Base-by-base conservation (phyloP, 352 stramenopile species). In the Pythium myriotylum region DNA sequence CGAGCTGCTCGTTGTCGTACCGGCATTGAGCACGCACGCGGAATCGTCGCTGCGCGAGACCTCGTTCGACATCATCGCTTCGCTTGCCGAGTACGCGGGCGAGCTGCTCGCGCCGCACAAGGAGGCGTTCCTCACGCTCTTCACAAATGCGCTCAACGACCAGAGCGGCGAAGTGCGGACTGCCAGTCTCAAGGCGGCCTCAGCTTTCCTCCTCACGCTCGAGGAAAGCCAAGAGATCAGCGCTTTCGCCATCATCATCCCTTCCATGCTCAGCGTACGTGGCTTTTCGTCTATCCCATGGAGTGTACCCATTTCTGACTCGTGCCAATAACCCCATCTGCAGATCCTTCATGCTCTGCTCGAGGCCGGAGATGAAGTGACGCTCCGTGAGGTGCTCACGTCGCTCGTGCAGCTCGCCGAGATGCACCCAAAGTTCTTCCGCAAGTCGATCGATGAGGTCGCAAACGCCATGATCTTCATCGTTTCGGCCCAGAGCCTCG, bases 391-490 rank as follows among this genome's bases (percentile, higher is more conserved):
- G 33, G 77, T 93, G 39, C 70, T 95, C 14, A 79, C 81, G 19
- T 68, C 75, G 51, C 75, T 95, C 29, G 73, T 95, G 50, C 79
- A 89, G 68, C 72, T 95, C 8, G 79, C 84, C 0, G 86, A 91
- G 54, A 68, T 87, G 45, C 86, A 95, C 64, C 83, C 86, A 17
- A 90, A 85, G 56, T 92, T 95, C 70, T 92, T 95, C 69, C 78
- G 81, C 66, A 72, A 73, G 48, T 65, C 79, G 47, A 65, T 93
- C 52, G 82, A 91, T 54, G 77, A 87, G 48, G 75, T 92, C 29
- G 77, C 73, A 20, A 81, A 81, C 40, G 86, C 83, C 23, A 94
- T 95, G 83, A 75, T 95, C 68, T 86, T 88, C 52, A 76, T 94
- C 57, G 79, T 74, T 48, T 84, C 79, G 42, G 69, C 80, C 24